Base-by-base conservation (phyloP, 495 filamentous ascomycete species). In the Tetracladium marchalianum region DNA sequence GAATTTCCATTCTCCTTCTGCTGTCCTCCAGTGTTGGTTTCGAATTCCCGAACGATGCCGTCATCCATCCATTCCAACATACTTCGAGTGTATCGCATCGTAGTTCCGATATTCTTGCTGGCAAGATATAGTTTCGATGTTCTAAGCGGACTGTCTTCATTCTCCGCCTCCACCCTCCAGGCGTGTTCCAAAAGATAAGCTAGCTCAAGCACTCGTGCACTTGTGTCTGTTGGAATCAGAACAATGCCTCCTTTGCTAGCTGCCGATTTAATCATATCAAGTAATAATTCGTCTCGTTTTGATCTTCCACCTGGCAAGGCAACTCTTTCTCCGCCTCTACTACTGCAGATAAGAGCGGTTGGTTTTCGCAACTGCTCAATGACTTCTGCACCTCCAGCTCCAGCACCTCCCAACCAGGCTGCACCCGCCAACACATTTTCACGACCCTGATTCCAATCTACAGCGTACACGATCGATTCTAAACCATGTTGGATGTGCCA, bases 11-110 rank as follows among this genome's bases (percentile, higher is more conserved):
- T 69, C 11, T 65, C 60, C 35, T 68, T 68, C 47, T 68, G 68
- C 38, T 55, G 45, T 0, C 34, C 51, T 33, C 51, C 61, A 4
- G 62, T 53, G 1, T 82, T 79, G 1, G 82, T 80, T 63, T 99
- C 93, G 46, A 95, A 93, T 51, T 96, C 89, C 39, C 82, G 76
- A 43, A 94, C 77, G 41, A 99, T 88, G 40, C 75, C 82, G 54
- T 95, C 89, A 56, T 96, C 89, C 88, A 96, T 97, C 92, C 92
- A 99, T 61, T 99, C 92, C 44, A 97, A 66, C 88, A 97, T 95
- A 60, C 90, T 96, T 50, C 88, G 75, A 12, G 90, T 85, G 44
- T 94, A 81, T 46, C 83, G 70, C 81, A 95, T 87, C 1, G 87
- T 90, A 18, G 84, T 85, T 42, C 79, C 75, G 43, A 84, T 80